Evolutionary conservation across 257 asterid genomes (phyloP), one percentile per base, ranked within the genome.

Genomic region (Gynochthodes officinalis): DNA sequence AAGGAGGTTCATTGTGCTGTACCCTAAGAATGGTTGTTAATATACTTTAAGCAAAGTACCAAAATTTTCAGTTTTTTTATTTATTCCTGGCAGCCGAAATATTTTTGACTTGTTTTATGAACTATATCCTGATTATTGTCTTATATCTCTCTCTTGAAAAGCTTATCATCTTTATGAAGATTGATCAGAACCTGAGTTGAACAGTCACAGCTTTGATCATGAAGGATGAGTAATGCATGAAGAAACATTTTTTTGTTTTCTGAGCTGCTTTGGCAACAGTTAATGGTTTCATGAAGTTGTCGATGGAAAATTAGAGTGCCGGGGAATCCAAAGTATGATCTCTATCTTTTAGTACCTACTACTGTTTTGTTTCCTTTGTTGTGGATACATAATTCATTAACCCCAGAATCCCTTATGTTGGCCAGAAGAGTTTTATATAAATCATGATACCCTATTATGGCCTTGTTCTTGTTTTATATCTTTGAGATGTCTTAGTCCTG

Each of bases 201-300:
- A 64, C 32, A 33, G 12, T 64, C 33, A n/a, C 50, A 21, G 8
- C 10, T n/a, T 19, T 39, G 69, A 64, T 5, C 44, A 64, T 40
- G 7, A 21, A 14, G 4, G 42, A 23, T 9, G 33, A 37, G 44
- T 21, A 12, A 64, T 64, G 52, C 13, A n/a, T 37, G 48, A 9
- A 37, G 49, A 4, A 42, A 2, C 52, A 39, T 9, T 25, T 46
- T 44, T 8, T 44, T 15, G 30, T 62, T 28, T 0, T 44, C n/a
- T 46, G 71, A 66, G 28, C 25, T 66, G 71, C 71, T 46, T 30
- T 48, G 57, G 35, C 72, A 16, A 67, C 30, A 48, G 32, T 48
- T 28, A 49, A 49, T 15, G 53, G 27, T 32, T 48, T 67, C 32
- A 48, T 67, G 72, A 48, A 21, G 72, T 67, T 32, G 61, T 67